phyloP scores from a whole-genome alignment of 1,284 basidiomycete species.

The Irpex lacteus region DNA sequence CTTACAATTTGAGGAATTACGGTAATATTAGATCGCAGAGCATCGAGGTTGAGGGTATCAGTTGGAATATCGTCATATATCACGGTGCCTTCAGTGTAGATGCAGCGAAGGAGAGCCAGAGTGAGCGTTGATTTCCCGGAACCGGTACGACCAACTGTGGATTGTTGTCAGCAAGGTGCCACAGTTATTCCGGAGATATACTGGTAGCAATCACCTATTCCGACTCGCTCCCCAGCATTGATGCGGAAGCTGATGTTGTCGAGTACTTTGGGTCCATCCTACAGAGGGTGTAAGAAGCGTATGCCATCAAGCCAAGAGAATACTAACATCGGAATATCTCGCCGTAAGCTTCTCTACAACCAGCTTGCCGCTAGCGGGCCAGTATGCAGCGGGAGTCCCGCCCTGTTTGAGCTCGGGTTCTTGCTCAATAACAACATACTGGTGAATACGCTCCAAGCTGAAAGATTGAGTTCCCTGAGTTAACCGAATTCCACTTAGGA shows the following conservation, averaged over 20 bases:
- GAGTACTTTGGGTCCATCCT: slow-evolving; percentile 41
- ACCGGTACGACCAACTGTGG: slow-evolving; percentile 68
- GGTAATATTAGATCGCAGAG: slow-evolving; percentile 43
- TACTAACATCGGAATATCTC: slow-evolving; percentile 5
- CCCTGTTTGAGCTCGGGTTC: slow-evolving; percentile 4
- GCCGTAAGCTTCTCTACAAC: slow-evolving; percentile 7
- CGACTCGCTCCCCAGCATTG: slow-evolving; percentile 48
- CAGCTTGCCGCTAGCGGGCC: slow-evolving; percentile 7
- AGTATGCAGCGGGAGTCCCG: slow-evolving; percentile 7
- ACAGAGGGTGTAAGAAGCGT: neutral
- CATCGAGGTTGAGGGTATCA: slow-evolving; percentile 58
- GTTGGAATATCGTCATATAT: slow-evolving; percentile 31
- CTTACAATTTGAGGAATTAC: slow-evolving; percentile 44
- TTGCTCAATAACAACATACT: slow-evolving; percentile 10
- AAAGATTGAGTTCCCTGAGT: neutral
- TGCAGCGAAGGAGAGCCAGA: slow-evolving; percentile 38
- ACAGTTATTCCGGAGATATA: too few relatives aligned
- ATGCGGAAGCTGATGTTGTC: slow-evolving; percentile 47
- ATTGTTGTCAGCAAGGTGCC: neutral
- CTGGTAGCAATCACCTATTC: slow-evolving; percentile 34
- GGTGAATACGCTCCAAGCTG: slow-evolving; percentile 9
- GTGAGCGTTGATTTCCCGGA: slow-evolving; percentile 62
- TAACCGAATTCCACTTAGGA: neutral
- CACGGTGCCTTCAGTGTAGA: slow-evolving; percentile 42
- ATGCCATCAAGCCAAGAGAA: neutral